Conservation (phyloP, 208 protist species). For the Angomonas desouzai region DNA sequence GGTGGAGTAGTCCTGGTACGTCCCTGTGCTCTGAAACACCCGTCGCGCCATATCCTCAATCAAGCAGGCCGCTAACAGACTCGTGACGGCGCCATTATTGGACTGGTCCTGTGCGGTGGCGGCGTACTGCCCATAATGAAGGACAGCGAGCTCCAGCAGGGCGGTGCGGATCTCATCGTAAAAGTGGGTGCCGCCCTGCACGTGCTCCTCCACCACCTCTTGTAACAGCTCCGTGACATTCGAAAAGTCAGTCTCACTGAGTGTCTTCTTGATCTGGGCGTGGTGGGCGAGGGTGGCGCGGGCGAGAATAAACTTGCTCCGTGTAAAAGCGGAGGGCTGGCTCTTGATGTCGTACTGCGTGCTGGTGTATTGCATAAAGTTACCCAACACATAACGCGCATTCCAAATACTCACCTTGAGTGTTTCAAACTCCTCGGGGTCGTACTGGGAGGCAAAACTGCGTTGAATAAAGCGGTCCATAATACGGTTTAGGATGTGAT, state of each 20-base stretch:
- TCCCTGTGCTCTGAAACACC: constrained; percentile 59
- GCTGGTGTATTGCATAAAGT: constrained; percentile 33
- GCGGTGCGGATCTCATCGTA: constrained; percentile 52
- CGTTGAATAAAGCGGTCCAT: constrained; percentile 1
- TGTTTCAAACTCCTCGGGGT: background rate
- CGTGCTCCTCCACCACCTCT: constrained; percentile 28
- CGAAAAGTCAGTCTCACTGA: constrained; percentile 1
- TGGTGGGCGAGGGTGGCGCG: constrained; percentile 23
- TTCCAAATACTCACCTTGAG: constrained; percentile 8
- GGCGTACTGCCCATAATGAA: constrained; percentile 18
- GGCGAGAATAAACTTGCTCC: constrained; percentile 55
- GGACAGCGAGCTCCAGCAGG: constrained; percentile 49
- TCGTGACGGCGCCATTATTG: constrained; percentile 27
- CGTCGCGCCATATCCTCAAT: constrained; percentile 61
- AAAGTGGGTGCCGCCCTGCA: constrained; percentile 57
- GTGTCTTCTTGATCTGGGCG: background rate
- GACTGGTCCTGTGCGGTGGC: constrained; percentile 1
- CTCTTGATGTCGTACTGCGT: constrained; percentile 51
- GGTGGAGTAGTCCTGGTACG: constrained; percentile 51
- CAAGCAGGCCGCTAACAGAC: constrained; percentile 47
- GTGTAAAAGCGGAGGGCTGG: constrained; percentile 46
- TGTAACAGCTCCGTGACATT: constrained; percentile 39
- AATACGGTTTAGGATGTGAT: constrained; percentile 9
- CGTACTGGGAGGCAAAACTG: background rate
- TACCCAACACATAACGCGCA: constrained; percentile 14